Percentiles rank a stretch among this genome's conserved stretches.
phyloP scores from a whole-genome alignment of 331 rosid species.

The Quercus lobata region DNA sequence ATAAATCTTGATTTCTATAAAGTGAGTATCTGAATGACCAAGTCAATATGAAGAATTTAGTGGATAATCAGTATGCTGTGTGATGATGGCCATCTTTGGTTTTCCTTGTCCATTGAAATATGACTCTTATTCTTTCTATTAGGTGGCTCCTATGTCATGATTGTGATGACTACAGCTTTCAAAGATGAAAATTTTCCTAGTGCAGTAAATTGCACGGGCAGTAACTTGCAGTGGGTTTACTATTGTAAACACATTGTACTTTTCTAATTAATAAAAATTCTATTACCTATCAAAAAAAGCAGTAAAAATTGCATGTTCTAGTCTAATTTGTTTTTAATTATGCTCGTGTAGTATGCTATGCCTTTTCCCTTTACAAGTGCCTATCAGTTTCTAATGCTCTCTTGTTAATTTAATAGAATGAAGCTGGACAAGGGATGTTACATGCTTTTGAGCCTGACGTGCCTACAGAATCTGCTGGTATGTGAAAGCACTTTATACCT shows the following conservation, averaged over 20 bases:
- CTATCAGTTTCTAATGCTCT: conserved; percentile 27
- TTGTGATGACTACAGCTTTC: background rate
- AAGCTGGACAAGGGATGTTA: conserved; percentile 41
- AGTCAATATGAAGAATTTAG: background rate
- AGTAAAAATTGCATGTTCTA: background rate
- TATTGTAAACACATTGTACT: too few relatives aligned
- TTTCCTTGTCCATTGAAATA: background rate
- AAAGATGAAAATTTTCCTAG: background rate
- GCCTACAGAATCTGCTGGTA: conserved; percentile 55
- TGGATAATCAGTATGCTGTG: background rate
- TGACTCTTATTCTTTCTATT: background rate
- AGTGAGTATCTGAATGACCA: background rate
- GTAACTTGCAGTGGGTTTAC: too few relatives aligned
- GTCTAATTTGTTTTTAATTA: background rate
- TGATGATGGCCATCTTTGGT: background rate
- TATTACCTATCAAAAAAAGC: too few relatives aligned
- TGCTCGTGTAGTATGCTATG: background rate
- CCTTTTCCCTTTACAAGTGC: background rate
- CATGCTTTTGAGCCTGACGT: conserved; percentile 56
- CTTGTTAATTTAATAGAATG: conserved; percentile 40
- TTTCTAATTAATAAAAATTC: too few relatives aligned
- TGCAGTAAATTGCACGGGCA: background rate
- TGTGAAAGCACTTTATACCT: conserved; percentile 23
- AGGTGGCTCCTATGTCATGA: background rate
- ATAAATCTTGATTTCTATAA: background rate